These are phyloP conservation scores for Daldinia concentrica DNA, from an alignment of 495 filamentous ascomycete genomes.

Conservation along the genomic window DNA sequence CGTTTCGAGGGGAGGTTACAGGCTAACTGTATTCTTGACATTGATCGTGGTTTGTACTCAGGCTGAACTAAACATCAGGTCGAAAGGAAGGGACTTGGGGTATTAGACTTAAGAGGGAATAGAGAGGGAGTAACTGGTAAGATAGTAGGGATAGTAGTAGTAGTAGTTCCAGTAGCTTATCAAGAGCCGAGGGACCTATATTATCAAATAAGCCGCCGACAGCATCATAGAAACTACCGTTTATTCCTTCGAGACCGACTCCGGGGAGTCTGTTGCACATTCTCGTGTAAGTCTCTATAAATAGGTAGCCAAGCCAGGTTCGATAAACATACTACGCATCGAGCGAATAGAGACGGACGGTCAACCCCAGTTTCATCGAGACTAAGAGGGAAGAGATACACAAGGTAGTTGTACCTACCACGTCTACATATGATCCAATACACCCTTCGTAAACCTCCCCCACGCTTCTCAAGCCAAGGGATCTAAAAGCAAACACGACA, in stretches of 20 bases:
- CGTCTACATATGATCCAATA: background rate
- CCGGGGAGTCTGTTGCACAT: constrained; percentile 3
- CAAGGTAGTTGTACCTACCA: background rate
- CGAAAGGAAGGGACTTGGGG: no score
- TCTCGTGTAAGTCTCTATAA: background rate
- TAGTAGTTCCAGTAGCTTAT: constrained; percentile 50
- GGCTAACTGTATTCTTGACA: no score
- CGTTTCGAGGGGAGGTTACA: no score
- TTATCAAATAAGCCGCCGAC: constrained; percentile 42
- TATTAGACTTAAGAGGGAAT: background rate
- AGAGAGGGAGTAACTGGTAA: background rate
- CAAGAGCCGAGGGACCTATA: constrained; percentile 20
- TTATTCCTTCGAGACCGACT: constrained; percentile 50
- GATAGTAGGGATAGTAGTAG: background rate
- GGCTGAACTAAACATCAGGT: no score
- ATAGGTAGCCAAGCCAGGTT: background rate
- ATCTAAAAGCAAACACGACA: constrained; percentile 1
- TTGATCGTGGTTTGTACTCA: no score
- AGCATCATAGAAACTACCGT: constrained; percentile 47
- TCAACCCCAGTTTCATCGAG: background rate
- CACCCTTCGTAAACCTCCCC: background rate
- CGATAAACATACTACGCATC: background rate
- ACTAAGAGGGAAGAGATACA: background rate
- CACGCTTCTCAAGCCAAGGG: background rate
- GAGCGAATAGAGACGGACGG: background rate